Evolutionary conservation across 2,329 filamentous ascomycete species (phyloP).

Genomic region (Ilyonectria mors-panacis): DNA sequence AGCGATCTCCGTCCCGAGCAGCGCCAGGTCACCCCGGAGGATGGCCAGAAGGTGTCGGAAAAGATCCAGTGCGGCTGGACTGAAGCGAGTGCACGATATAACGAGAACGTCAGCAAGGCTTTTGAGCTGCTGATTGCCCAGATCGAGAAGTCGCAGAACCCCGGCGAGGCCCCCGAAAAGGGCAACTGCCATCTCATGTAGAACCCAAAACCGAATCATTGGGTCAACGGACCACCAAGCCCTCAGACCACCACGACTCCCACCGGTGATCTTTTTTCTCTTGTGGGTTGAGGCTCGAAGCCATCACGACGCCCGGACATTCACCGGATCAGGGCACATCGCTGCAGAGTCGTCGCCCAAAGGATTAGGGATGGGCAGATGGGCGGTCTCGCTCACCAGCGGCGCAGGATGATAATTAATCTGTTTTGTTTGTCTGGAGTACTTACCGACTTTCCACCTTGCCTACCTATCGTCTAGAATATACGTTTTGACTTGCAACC

Average conservation of each 20-base stretch:
- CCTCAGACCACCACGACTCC: slow-evolving; percentile 2
- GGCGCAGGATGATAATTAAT: slow-evolving; percentile 24
- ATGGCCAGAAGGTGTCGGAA: slow-evolving; percentile 87
- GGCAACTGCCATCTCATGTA: slow-evolving; percentile 91
- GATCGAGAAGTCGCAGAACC: slow-evolving; percentile 95
- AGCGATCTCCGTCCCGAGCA: slow-evolving; percentile 93
- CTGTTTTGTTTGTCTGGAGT: slow-evolving; percentile 26
- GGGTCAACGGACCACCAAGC: neutral
- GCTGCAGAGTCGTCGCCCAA: neutral
- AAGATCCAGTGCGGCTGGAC: slow-evolving; percentile 95
- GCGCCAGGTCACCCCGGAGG: slow-evolving; percentile 88
- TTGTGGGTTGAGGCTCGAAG: neutral
- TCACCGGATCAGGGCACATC: slow-evolving; percentile 12
- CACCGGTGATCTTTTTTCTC: neutral
- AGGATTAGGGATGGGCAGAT: slow-evolving; percentile 11
- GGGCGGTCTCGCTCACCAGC: slow-evolving; percentile 19
- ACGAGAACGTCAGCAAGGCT: slow-evolving; percentile 92
- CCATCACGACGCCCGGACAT: neutral
- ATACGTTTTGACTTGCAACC: slow-evolving; percentile 15
- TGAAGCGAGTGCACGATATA: slow-evolving; percentile 93
- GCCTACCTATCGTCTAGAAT: slow-evolving; percentile 22
- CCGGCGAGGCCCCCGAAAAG: slow-evolving; percentile 83
- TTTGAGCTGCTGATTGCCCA: slow-evolving; percentile 96
- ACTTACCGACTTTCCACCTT: slow-evolving; percentile 14
- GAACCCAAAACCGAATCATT: slow-evolving; percentile 4